Evolutionary conservation across 208 protist genomes (phyloP), one percentile per base, ranked within the genome.

Genomic region (Jaenimonas drosophilae): DNA sequence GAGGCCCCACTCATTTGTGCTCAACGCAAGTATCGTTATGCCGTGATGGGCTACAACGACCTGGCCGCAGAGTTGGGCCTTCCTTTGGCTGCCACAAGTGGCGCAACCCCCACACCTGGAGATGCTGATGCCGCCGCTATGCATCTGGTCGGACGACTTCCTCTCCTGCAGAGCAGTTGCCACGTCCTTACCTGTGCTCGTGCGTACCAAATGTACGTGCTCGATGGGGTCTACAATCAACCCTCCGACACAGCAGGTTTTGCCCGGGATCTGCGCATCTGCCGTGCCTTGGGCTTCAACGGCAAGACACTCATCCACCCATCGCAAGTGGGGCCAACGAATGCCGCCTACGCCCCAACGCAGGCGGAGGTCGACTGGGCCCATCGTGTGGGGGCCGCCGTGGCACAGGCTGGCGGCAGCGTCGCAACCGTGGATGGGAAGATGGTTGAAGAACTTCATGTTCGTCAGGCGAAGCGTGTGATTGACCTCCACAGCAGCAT

Each of bases 201-300:
- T 5, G 78, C 81, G 3, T 39, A 72, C 26, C 37, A 70, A 38
- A 87, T 94, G 72, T 61, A 67, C 26, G 64, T 81, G 25, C 38
- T 94, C 16, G 81, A 90, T 40, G 81, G 59, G 4, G 63, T 80
- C 45, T 90, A 81, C 64, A 80, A 76, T 52, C 66, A 91, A 57
- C 67, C 69, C 1, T 72, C 76, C 7, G 79, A 88, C 57, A 63
- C 49, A 9, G 51, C n/a, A 4, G 77, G 81, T 37, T 88, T 94
- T 51, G 51, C 43, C 24, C 65, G 56, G 28, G 65, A 76, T 36
- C 38, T 87, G 11, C 67, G 42, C 21, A 55, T 56, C 45, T 72
- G 64, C 39, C 64, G 66, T 20, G 56, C 59, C 7, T 49, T 94
- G n/a, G 87, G 87, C 0, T 82, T 91, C 43, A 64, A 91, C 38